Evolutionary conservation across 768 basidiomycete genomes (phyloP).

Genomic region (Collybia sordida): DNA sequence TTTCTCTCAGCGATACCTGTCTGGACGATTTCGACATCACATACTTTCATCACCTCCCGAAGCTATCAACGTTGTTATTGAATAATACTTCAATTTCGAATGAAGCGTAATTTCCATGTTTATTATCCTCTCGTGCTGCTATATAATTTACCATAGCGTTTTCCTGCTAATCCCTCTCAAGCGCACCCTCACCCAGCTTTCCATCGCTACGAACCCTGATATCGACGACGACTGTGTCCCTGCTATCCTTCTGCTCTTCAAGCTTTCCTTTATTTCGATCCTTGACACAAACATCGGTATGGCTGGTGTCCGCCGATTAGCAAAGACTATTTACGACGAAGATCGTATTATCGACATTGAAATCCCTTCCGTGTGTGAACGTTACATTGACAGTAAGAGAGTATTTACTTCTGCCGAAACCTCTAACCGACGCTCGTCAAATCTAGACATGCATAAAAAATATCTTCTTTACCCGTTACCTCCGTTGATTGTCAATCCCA

Average conservation of each 20-base stretch:
- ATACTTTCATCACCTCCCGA: slow-evolving; percentile 54
- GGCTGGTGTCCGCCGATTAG: slow-evolving; percentile 55
- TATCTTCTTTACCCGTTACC: slow-evolving; percentile 48
- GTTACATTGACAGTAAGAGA: slow-evolving; percentile 51
- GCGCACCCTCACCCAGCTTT: slow-evolving; percentile 50
- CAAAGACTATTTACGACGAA: slow-evolving; percentile 31
- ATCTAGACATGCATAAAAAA: slow-evolving; percentile 41
- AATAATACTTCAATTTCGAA: slow-evolving; percentile 58
- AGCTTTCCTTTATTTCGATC: slow-evolving; percentile 50
- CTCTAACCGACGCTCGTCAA: background rate
- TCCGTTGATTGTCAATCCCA: slow-evolving; percentile 49
- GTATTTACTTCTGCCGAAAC: background rate
- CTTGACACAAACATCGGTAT: slow-evolving; percentile 56
- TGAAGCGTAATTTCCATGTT: slow-evolving; percentile 44
- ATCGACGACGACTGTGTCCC: slow-evolving; percentile 60
- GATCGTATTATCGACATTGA: slow-evolving; percentile 48
- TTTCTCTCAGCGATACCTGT: slow-evolving; percentile 47
- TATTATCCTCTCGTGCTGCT: background rate
- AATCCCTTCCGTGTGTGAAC: slow-evolving; percentile 51
- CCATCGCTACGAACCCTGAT: slow-evolving; percentile 48
- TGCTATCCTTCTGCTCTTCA: slow-evolving; percentile 47
- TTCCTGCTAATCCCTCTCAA: slow-evolving; percentile 59
- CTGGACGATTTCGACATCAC: slow-evolving; percentile 49
- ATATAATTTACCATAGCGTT: slow-evolving; percentile 35
- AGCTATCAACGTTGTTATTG: slow-evolving; percentile 43